These are phyloP conservation scores for Prinsepia uniflora DNA, from an alignment of 306 rosid genomes.

Conservation along the genomic window DNA sequence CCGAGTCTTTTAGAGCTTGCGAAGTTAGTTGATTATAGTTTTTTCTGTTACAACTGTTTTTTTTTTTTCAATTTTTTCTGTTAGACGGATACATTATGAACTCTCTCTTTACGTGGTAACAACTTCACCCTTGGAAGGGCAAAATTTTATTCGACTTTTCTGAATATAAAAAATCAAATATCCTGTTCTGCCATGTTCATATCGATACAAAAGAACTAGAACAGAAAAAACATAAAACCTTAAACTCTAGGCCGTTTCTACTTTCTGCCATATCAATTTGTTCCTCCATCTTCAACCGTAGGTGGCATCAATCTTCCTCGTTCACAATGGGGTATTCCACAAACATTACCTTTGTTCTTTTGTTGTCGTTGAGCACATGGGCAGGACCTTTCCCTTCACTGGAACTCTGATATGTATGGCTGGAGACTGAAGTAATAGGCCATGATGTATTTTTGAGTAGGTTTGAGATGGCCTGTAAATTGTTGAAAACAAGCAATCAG, in stretches of 20 bases:
- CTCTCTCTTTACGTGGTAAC: too few relatives aligned
- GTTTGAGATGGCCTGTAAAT: constrained; percentile 8
- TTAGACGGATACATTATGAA: background rate
- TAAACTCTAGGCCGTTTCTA: too few relatives aligned
- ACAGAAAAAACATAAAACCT: too few relatives aligned
- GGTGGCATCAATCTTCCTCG: background rate
- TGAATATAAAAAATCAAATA: too few relatives aligned
- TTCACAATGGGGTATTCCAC: constrained; percentile 7
- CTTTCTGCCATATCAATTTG: background rate
- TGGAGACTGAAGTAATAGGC: constrained; percentile 13
- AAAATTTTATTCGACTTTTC: too few relatives aligned
- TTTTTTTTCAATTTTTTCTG: background rate
- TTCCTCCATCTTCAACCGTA: background rate
- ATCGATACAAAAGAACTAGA: too few relatives aligned
- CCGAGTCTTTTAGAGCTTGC: constrained; percentile 37
- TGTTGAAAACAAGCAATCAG: background rate
- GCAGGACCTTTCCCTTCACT: constrained; percentile 2
- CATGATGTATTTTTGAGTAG: background rate
- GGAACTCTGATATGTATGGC: background rate
- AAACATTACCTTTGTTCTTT: background rate
- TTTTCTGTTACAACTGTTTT: background rate
- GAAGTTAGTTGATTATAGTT: background rate
- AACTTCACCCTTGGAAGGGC: too few relatives aligned
- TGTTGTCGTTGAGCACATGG: constrained; percentile 8
- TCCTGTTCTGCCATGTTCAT: too few relatives aligned